Percentiles rank a stretch among this genome's conserved stretches.
Conservation (phyloP, 495 filamentous ascomycete species). For the Hypoxylon rickii region DNA sequence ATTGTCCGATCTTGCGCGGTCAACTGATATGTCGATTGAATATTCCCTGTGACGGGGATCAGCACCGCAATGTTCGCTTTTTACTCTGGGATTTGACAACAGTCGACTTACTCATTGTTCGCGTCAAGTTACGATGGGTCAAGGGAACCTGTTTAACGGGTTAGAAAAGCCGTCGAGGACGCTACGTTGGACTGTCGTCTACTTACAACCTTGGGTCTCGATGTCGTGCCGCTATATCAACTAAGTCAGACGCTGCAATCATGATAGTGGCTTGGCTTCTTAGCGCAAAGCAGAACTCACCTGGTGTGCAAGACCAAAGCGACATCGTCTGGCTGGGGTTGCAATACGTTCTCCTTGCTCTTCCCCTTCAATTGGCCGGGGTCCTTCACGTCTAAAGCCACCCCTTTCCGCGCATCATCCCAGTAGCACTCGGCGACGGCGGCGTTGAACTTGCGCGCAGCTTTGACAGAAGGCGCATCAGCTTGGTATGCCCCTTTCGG, state of each 20-base stretch:
- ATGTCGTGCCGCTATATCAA: conserved; percentile 71
- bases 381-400: conserved; percentile 77
- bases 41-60: conserved; percentile 58
- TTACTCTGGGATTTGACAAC: conserved; percentile 14
- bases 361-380: conserved; percentile 65
- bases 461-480: conserved; percentile 69
- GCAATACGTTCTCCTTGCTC: conserved; percentile 51
- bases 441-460: conserved; percentile 73
- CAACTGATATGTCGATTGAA: conserved; percentile 73
- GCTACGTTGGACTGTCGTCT: neutral
- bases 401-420: conserved; percentile 61
- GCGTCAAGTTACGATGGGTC: conserved; percentile 76
- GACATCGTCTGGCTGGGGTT: conserved; percentile 65
- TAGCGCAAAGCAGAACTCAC: conserved; percentile 5
- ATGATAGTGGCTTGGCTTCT: conserved; percentile 39
- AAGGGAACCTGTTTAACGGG: conserved; percentile 61
- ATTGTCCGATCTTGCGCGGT: conserved; percentile 71
- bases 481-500: conserved; percentile 66
- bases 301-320: conserved; percentile 71
- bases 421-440: conserved; percentile 83
- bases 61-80: conserved; percentile 1
- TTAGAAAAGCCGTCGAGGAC: conserved; percentile 11
- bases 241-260: conserved; percentile 21
- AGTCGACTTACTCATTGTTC: conserved; percentile 67
- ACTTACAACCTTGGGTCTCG: conserved; percentile 75